Conservation (phyloP, 31 red algal genomes). For the Porphyra umbilicalis region DNA sequence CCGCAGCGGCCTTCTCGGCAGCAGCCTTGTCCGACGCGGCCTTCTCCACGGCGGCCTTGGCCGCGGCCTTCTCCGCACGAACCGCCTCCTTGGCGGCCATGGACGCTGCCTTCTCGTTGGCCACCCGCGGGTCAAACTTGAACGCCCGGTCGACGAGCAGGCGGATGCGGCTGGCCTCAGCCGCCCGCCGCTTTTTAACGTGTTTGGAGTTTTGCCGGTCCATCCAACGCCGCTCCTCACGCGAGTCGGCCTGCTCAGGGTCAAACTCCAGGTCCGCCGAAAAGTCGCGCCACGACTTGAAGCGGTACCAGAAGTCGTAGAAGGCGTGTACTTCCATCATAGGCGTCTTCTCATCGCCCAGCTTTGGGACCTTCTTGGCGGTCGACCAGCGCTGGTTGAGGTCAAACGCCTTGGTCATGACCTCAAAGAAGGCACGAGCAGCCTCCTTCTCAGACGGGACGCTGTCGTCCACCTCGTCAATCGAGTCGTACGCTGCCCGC, state of each 20-base stretch:
- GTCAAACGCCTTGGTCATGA: constrained; percentile 44
- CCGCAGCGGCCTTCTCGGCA: constrained; percentile 31
- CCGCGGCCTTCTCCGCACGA: constrained; percentile 24
- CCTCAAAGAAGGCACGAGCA: constrained; percentile 44
- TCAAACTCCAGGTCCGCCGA: constrained; percentile 60
- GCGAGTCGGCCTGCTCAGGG: constrained; percentile 57
- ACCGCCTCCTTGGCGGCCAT: constrained; percentile 40
- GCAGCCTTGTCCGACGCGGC: constrained; percentile 1
- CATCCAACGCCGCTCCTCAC: constrained; percentile 82
- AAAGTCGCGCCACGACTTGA: constrained; percentile 88
- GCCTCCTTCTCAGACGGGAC: constrained; percentile 71
- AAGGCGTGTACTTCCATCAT: constrained; percentile 52
- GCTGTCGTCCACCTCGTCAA: constrained; percentile 84
- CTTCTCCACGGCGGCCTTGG: constrained; percentile 20
- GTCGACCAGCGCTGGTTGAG: constrained; percentile 70
- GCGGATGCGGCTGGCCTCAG: constrained; percentile 58
- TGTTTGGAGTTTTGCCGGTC: constrained; percentile 67
- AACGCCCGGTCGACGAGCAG: constrained; percentile 66
- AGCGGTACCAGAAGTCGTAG: constrained; percentile 82
- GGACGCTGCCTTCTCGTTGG: constrained; percentile 18
- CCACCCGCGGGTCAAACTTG: constrained; percentile 69
- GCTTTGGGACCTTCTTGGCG: constrained; percentile 47
- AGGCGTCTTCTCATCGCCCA: constrained; percentile 45
- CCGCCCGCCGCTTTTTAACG: constrained; percentile 35
- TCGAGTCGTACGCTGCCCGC: constrained; percentile 76